Conservation (phyloP, 2,329 filamentous ascomycete species). For the Fusarium praegraminearum region DNA sequence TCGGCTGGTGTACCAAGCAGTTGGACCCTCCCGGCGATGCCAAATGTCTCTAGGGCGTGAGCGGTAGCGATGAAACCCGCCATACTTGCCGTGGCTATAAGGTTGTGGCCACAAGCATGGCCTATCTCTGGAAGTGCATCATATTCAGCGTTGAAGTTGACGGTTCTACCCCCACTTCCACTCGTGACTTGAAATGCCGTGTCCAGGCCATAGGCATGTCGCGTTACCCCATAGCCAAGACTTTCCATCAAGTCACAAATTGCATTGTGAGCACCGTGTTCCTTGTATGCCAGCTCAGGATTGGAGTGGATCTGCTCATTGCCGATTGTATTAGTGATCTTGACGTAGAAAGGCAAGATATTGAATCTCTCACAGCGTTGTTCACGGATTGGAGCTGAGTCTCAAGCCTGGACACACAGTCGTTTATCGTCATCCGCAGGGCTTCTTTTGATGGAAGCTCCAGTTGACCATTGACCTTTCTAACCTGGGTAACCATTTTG, state of each 20-base stretch:
- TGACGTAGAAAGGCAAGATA: too few species aligned
- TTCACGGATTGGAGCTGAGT: too few species aligned
- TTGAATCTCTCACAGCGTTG: too few species aligned
- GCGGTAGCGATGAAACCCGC: background rate
- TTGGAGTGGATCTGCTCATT: constrained; percentile 7
- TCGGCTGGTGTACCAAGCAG: constrained; percentile 20
- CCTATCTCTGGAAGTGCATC: constrained; percentile 21
- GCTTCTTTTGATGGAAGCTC: too few species aligned
- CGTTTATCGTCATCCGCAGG: too few species aligned
- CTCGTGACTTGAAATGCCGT: constrained; percentile 13
- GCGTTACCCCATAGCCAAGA: background rate
- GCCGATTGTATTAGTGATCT: too few species aligned
- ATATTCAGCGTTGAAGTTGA: constrained; percentile 26
- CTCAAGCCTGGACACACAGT: too few species aligned
- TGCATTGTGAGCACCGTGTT: constrained; percentile 5
- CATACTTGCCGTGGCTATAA: constrained; percentile 12
- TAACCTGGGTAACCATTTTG: too few species aligned
- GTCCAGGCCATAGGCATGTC: background rate
- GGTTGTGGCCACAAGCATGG: constrained; percentile 25
- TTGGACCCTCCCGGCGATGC: background rate
- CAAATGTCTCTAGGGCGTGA: background rate
- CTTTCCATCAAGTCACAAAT: background rate
- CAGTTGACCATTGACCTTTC: too few species aligned
- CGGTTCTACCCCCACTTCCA: constrained; percentile 2
- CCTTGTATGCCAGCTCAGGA: constrained; percentile 15